Evolutionary conservation across 2,329 filamentous ascomycete species (phyloP), one percentile per base, ranked within the genome.

Genomic region (Ascochyta pisi): DNA sequence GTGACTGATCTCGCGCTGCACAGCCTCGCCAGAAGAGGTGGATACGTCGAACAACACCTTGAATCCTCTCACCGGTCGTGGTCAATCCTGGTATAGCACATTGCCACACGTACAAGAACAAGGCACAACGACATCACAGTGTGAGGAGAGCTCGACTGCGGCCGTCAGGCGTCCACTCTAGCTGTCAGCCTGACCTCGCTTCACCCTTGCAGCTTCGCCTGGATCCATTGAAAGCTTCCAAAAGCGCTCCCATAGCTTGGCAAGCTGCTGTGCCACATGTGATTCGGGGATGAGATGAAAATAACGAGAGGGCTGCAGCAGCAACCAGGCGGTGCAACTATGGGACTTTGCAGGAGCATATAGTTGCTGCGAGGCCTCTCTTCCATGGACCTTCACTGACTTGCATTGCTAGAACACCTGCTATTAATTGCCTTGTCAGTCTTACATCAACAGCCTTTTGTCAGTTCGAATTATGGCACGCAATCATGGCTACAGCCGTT

Each of bases 191-290:
- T n/a, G 10, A 12, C 7, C 10, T 27, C 22, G 16, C 27, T 38
- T 19, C 24, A 29, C n/a, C 16, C 29, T 4, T 41, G 31, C 22
- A 24, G 23, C 12, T 27, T 48, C 19, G 26, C 22, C 26, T 43
- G 19, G 22, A 48, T 10, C 53, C 42, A 43, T 19, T 47, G 2
- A 39, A 23, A 34, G 15, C 15, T 24, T 4, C 7, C 15, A 41
- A 58, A 49, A 54, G 43, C 46, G 56, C 57, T 59, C 33, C 19
- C 29, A 19, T 35, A 45, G 23, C 64, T 66, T 66, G 60, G 62
- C 64, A 12, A 58, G 54, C 53, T 50, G 58, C 27, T 31, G 12
- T 13, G 62, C 43, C 54, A n/a, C n/a, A 9, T 22, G 6, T 61
- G 42, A 66, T 64, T 67, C 49, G 65, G 46, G 46, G 38, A 23